These are phyloP conservation scores for Melastoma candidum DNA, from an alignment of 441 rosid genomes.

Conservation along the genomic window DNA sequence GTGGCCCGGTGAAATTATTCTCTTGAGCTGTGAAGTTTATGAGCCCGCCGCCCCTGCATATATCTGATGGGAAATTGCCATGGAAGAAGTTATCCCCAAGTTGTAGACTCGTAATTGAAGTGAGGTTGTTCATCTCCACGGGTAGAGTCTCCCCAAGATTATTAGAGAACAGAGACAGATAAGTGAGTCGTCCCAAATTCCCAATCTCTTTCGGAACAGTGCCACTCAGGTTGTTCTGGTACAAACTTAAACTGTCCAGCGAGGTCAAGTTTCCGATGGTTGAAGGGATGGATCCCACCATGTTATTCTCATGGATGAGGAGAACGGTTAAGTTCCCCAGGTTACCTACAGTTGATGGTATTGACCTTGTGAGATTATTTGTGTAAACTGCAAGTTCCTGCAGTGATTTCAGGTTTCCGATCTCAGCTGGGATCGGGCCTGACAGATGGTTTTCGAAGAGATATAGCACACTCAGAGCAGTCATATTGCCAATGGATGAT, in stretches of 20 bases:
- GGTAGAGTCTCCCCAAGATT: not conserved
- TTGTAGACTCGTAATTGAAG: slow-evolving; percentile 12
- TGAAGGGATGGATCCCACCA: not conserved
- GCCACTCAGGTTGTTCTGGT: slow-evolving; percentile 12
- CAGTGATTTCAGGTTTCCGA: too few species aligned
- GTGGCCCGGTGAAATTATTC: slow-evolving; percentile 27
- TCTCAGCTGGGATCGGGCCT: too few species aligned
- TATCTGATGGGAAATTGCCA: slow-evolving; percentile 20
- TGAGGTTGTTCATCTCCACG: slow-evolving; percentile 1
- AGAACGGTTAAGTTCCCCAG: not conserved
- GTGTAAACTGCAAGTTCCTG: too few species aligned
- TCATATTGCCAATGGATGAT: too few species aligned
- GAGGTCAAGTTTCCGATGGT: slow-evolving; percentile 15
- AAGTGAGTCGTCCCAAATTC: not conserved
- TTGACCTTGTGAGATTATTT: too few species aligned
- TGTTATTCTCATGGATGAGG: accelerated
- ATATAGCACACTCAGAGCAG: too few species aligned
- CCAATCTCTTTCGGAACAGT: slow-evolving; percentile 22
- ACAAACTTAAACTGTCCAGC: slow-evolving; percentile 6
- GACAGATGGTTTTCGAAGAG: too few species aligned
- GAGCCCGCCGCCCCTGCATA: slow-evolving; percentile 23
- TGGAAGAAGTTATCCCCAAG: slow-evolving; percentile 14
- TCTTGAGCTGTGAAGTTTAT: slow-evolving; percentile 12
- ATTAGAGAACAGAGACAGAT: not conserved
- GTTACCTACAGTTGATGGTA: too few species aligned